Base-by-base conservation (phyloP, 148 eudicot genomes). In the Vaccinium myrtillus region DNA sequence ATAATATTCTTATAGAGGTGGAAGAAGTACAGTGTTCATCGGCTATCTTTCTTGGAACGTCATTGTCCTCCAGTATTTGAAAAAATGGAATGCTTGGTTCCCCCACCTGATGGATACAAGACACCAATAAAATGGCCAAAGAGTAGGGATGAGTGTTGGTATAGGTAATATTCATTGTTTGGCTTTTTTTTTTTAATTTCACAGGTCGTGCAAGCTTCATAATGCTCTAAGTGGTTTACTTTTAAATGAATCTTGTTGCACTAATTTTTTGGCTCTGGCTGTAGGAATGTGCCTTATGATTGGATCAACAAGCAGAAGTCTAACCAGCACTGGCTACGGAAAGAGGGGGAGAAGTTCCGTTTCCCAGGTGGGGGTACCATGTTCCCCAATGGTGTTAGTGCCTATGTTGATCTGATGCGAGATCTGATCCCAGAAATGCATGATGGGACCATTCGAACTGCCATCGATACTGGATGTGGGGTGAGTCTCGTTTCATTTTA, bases 281-380 rank as follows among this genome's bases (percentile, higher is more conserved):
- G 58, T 46, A 97, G 99, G 86, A 97, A 97, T 86, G 99, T 97
- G 80, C 99, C 99, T 58, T 95, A 91, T 90, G 95, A 97, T 83
- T 95, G 98, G 99, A 95, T 97, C 85, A 92, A 91, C 92, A 95
- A 90, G 59, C 92, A 95, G 86, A 97, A 97, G 88, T 97, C 99
- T 77, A 92, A 97, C 82, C 99, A 97, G 86, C 87, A 97, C 81
- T 97, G 99, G 99, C 90, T 97, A 19, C 87, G 39, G 87, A 97
- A 95, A 90, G 98, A 97, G 92, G 99, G 99, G 82, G 99, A 97
- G 75, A 95, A 97, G 56, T 97, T 97, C 83, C 78, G 85, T 55
- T 97, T 97, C 90, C 99, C 99, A 4, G 99, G 99, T 86, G 99
- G 99, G 25, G 99, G 99, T 65, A 97, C 99, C 19, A 97, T 97